Percentiles rank a stretch among this genome's conserved stretches.
These are phyloP conservation scores for Cystofilobasidium ferigula DNA, from an alignment of 768 basidiomycete species.

Conservation along the genomic window DNA sequence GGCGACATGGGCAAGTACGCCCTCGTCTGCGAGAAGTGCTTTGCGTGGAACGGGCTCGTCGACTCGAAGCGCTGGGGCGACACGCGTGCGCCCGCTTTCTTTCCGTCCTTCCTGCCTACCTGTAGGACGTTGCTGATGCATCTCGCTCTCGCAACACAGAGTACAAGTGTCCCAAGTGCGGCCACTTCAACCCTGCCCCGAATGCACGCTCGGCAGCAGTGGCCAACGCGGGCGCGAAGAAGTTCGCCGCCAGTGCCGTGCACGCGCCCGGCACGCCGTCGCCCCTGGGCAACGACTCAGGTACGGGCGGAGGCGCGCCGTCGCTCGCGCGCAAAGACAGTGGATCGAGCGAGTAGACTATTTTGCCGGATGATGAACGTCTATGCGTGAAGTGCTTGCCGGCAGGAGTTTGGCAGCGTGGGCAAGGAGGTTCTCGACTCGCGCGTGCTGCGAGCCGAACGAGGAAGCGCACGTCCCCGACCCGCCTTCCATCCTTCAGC, in stretches of 20 bases:
- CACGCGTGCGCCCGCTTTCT: conserved; percentile 49
- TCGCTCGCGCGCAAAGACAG: not conserved
- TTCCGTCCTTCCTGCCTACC: not conserved
- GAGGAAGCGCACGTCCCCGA: too few species aligned
- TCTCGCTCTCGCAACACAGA: conserved; percentile 43
- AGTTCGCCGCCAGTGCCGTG: not conserved
- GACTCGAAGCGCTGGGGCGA: conserved; percentile 71
- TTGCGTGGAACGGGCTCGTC: conserved; percentile 76
- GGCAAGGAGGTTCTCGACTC: too few species aligned
- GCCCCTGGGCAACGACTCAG: not conserved
- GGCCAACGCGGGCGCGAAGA: too few species aligned
- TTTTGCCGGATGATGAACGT: too few species aligned
- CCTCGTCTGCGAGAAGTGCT: conserved; percentile 78
- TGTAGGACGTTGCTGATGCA: not conserved
- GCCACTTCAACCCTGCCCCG: conserved; percentile 54
- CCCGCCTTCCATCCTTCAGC: not conserved
- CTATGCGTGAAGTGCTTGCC: too few species aligned
- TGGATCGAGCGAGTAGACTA: not conserved
- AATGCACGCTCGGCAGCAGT: conserved; percentile 12
- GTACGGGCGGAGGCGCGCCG: not conserved
- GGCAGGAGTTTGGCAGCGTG: too few species aligned
- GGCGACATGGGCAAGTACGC: conserved; percentile 49
- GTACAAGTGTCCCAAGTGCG: conserved; percentile 76
- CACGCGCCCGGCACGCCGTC: not conserved
- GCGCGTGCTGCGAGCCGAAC: too few species aligned